These are phyloP conservation scores for Amesomyces nigricolor DNA, from an alignment of 2,329 filamentous ascomycete species.

Conservation along the genomic window DNA sequence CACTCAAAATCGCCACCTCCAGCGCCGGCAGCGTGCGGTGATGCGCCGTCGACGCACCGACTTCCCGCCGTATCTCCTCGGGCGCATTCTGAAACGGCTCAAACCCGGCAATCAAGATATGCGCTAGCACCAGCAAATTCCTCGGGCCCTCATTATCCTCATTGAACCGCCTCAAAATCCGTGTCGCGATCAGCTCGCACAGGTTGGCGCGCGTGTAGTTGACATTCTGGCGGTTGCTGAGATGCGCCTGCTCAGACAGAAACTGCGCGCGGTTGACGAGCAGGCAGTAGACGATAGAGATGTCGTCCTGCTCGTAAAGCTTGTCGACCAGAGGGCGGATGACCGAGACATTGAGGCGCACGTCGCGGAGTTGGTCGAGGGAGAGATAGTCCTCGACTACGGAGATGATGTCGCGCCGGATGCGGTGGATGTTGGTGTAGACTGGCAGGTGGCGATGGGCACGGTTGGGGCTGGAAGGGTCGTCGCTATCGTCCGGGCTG, in stretches of 20 bases:
- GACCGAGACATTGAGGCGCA: constrained; percentile 74
- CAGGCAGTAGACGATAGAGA: constrained; percentile 78
- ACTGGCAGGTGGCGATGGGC: constrained; percentile 60
- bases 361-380: constrained; percentile 70
- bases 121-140: constrained; percentile 67
- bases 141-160: constrained; percentile 68
- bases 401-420: constrained; percentile 57
- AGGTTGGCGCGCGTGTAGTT: constrained; percentile 71
- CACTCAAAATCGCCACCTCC: constrained; percentile 76
- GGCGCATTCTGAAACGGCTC: constrained; percentile 82
- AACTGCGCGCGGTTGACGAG: constrained; percentile 79
- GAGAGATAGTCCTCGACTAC: constrained; percentile 60
- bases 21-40: constrained; percentile 66
- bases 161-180: constrained; percentile 70
- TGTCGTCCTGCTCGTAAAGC: constrained; percentile 71
- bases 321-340: constrained; percentile 79
- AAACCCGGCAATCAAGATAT: constrained; percentile 77
- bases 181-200: constrained; percentile 74
- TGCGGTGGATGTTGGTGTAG: constrained; percentile 72
- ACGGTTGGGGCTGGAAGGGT: not conserved
- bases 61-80: constrained; percentile 55
- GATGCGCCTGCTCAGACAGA: constrained; percentile 67
- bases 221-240: constrained; percentile 74
- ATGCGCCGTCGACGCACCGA: constrained; percentile 44
- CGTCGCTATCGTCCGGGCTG: constrained; percentile 10